phyloP scores from a whole-genome alignment of 768 basidiomycete genomes.

The Kwoniella dendrophila region DNA sequence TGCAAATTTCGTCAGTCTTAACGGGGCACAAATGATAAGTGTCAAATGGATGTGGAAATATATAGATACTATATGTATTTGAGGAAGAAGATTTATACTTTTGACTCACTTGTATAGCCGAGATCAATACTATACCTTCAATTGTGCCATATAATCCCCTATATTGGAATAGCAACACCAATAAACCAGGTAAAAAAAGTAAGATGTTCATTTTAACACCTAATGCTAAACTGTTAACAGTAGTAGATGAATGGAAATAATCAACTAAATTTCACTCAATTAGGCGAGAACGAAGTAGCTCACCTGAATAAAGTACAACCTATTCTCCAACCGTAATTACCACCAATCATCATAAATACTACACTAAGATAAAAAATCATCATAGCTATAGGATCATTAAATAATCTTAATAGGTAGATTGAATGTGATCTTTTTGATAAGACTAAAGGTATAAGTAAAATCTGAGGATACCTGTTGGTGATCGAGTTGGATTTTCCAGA shows the following conservation, averaged over 20 bases:
- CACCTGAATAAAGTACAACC: constrained; percentile 69
- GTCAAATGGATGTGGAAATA: too few relatives aligned
- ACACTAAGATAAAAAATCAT: constrained; percentile 65
- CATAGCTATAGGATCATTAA: constrained; percentile 82
- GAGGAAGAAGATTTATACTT: neutral
- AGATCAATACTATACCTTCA: constrained; percentile 35
- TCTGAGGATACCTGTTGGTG: constrained; percentile 60
- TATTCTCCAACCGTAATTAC: constrained; percentile 59
- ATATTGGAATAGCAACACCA: constrained; percentile 76
- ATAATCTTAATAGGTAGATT: constrained; percentile 84
- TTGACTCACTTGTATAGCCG: constrained; percentile 42
- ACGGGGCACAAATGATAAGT: too few relatives aligned
- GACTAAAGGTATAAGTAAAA: constrained; percentile 62
- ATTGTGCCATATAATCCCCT: constrained; percentile 45
- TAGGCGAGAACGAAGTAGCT: constrained; percentile 35
- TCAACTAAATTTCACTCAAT: neutral
- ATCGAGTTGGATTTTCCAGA: constrained; percentile 23
- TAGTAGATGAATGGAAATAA: neutral
- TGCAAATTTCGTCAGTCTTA: too few relatives aligned
- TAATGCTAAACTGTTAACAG: constrained; percentile 66
- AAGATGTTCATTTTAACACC: constrained; percentile 95
- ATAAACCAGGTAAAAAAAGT: constrained; percentile 83
- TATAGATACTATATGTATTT: too few relatives aligned
- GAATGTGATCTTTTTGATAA: constrained; percentile 94
- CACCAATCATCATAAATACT: constrained; percentile 66